Percentiles rank a stretch among this genome's conserved stretches.
Conservation (phyloP, 345 rosid genomes). For the Populus alba region DNA sequence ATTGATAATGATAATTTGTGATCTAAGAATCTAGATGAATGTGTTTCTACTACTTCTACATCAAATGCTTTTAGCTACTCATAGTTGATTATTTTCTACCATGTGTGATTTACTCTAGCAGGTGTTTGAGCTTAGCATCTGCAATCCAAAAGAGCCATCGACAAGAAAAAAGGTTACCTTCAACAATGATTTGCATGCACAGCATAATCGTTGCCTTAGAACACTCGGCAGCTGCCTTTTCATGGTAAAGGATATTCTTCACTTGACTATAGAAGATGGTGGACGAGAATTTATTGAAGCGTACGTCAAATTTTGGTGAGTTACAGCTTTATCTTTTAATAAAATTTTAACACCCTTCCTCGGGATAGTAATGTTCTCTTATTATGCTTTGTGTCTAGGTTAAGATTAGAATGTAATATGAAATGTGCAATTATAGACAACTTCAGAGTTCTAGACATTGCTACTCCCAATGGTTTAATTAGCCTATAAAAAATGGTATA, state of each 20-base stretch:
- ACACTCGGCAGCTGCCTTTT: slow-evolving; percentile 78
- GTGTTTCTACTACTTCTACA: background rate
- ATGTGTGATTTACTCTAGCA: slow-evolving; percentile 19
- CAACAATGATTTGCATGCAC: slow-evolving; percentile 59
- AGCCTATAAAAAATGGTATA: slow-evolving; percentile 33
- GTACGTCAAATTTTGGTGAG: slow-evolving; percentile 68
- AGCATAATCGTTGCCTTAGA: slow-evolving; percentile 56
- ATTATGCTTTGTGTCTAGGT: too few species aligned
- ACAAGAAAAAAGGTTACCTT: slow-evolving; percentile 77
- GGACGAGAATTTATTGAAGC: slow-evolving; percentile 50
- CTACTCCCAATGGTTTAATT: slow-evolving; percentile 77
- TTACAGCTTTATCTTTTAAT: background rate
- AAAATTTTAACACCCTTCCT: background rate
- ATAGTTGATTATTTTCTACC: slow-evolving; percentile 10
- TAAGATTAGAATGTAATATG: too few species aligned
- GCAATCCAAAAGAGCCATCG: slow-evolving; percentile 58
- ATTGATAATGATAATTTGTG: background rate
- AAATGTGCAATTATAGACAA: too few species aligned
- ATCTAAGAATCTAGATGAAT: background rate
- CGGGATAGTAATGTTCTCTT: too few species aligned
- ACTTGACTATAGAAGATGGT: slow-evolving; percentile 50
- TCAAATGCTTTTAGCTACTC: background rate
- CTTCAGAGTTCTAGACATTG: slow-evolving; percentile 54
- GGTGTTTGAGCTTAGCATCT: slow-evolving; percentile 73
- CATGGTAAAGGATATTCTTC: slow-evolving; percentile 76